Percentiles rank a stretch among this genome's conserved stretches.
phyloP scores from a whole-genome alignment of 352 stramenopile genomes.

The Pythium aquatile region DNA sequence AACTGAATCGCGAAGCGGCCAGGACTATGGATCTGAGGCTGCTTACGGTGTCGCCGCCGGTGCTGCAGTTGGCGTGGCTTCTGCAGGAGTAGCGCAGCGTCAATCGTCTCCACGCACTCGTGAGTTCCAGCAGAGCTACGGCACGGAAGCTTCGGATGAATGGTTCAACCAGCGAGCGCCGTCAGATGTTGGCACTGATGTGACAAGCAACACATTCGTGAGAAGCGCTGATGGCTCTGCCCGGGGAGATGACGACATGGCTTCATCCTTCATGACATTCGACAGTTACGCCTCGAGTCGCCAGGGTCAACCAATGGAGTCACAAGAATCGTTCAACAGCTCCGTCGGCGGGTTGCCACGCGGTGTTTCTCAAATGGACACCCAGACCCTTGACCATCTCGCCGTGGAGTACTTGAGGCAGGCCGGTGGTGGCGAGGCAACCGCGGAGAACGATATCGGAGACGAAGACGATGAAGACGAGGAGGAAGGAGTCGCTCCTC shows the following conservation, averaged over 20 bases:
- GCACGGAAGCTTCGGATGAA: conserved; percentile 20
- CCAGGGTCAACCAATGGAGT: conserved; percentile 15
- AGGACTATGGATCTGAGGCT: conserved; percentile 1
- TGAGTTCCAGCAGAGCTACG: conserved; percentile 10
- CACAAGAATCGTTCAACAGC: conserved; percentile 14
- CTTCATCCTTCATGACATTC: conserved; percentile 25
- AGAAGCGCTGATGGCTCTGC: conserved; percentile 2
- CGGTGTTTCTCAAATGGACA: conserved; percentile 11
- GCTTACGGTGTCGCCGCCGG: neutral
- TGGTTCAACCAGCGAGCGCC: conserved; percentile 22
- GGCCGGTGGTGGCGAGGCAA: conserved; percentile 24
- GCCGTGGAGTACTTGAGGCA: conserved; percentile 31
- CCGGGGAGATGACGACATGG: conserved; percentile 20
- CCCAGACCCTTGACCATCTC: conserved; percentile 21
- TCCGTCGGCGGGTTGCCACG: neutral
- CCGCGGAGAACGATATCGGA: conserved; percentile 28
- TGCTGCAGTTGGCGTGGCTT: neutral
- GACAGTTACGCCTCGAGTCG: conserved; percentile 24
- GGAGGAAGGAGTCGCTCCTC: conserved; percentile 14
- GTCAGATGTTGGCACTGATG: conserved; percentile 23
- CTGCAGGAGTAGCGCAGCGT: conserved; percentile 1
- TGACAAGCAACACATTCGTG: neutral
- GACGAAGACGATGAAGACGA: conserved; percentile 28
- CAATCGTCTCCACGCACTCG: conserved; percentile 3
- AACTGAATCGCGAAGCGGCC: conserved; percentile 1